phyloP scores from a whole-genome alignment of 202 grass and related monocot genomes.

The Setaria italica region DNA sequence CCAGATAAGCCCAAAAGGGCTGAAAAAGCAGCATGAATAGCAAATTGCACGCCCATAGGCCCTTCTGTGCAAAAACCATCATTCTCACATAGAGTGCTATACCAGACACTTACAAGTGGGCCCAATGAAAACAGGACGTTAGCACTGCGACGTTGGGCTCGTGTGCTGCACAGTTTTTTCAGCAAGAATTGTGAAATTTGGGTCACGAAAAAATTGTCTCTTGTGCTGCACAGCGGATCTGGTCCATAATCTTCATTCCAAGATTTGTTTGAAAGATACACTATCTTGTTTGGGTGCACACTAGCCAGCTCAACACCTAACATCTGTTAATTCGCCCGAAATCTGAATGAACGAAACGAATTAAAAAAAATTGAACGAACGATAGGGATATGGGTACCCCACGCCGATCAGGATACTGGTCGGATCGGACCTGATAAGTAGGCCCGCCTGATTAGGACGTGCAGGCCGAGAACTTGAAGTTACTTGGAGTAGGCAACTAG shows the following conservation, averaged over 20 bases:
- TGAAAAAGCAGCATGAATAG: not conserved
- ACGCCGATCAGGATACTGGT: no score
- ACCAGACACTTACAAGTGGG: not conserved
- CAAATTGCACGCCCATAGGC: not conserved
- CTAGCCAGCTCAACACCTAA: not conserved
- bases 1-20: slow-evolving; percentile 15
- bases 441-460: no score
- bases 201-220: not conserved
- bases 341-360: no score
- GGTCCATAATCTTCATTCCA: not conserved
- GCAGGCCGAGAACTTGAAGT: no score
- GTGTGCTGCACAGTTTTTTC: not conserved
- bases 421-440: no score
- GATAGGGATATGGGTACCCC: no score
- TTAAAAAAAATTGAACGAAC: no score
- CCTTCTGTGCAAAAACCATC: not conserved
- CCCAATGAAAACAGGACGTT: not conserved
- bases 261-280: slow-evolving; percentile 15
- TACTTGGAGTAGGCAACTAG: no score
- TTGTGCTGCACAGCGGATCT: not conserved
- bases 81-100: not conserved
- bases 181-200: not conserved
- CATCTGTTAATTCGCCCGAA: no score
- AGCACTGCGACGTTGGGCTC: not conserved
- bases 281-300: not conserved